Base-by-base conservation (phyloP, 208 protist genomes). In the Trichomonas gallinae region DNA sequence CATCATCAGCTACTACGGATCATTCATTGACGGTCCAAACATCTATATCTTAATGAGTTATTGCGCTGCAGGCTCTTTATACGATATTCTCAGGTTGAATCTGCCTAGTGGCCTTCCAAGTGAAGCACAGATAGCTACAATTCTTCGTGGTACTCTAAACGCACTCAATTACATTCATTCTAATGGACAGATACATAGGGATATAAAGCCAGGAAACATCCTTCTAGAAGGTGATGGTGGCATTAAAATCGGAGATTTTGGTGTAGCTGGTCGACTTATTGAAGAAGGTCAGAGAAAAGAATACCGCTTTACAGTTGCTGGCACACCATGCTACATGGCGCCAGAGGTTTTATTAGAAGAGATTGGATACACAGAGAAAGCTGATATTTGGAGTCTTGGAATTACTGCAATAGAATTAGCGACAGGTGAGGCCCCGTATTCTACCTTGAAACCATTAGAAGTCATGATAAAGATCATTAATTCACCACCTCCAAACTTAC, bases 321-420 rank as follows among this genome's bases (percentile, higher is more conserved):
- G 97, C 26, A 98, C 97, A 36, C 97, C 97, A 31, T 98, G 97
- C 82, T 98, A 97, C 97, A 98, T 98, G 97, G 97, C 97, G 8
- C 97, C 97, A 63, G 97, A 98, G 83, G 97, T 98, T 15, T 91
- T 97, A 21, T 9, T 96, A 26, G 63, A 97, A 26, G 45, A 49
- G 34, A 26, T 36, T 2, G 96, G 97, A n/a, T 97, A 98, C 63
- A 96, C 97, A 40, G 40, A 93, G 23, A 98, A 97, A 49, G 97
- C 97, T n/a, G 98, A 98, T 97, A 97, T 98, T 40, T 98, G 98
- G 98, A 97, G 97, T 26, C 96, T 98, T 17, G 98, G 98, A 42
- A 98, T 98, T 83, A 98, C 97, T 4, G 97, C 97, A 0, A 97
- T 98, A n/a, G 98, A 98, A 83, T 89, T 98, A 4, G 97, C 97